Base-by-base conservation (phyloP, 495 filamentous ascomycete species). In the Penicillium dipodomyicola region DNA sequence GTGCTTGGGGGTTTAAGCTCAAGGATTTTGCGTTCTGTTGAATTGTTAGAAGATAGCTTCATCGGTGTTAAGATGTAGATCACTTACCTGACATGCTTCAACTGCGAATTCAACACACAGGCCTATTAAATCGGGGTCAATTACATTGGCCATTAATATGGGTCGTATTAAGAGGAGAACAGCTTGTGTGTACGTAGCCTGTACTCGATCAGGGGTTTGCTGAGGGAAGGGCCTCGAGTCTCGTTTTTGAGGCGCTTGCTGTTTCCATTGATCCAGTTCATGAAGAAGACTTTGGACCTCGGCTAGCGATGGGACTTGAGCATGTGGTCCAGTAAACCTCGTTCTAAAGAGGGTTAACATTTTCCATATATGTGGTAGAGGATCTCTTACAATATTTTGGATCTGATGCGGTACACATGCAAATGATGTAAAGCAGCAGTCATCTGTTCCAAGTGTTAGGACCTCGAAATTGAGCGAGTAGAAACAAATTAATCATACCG, bases 381-480 rank as follows among this genome's bases (percentile, higher is more conserved):
- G 25, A 17, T 14, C 9, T 25, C 57, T 43, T 19, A 59, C 57
- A 59, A 33, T 54, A 59, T 59, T 15, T 35, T 46, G 4, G 57
- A 59, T 25, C 57, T 47, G 32, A 59, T 59, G 3, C 49, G 49
- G 32, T 59, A 59, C 33, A 54, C 42, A 39, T 32, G 42, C 30
- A 59, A 23, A 54, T 59, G 57, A 25, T 59, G 57, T 15, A 59
- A 47, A 6, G 57, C 57, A 7, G 57, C 57, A 53, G 57, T 59
- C 57, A 59, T 59, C 57, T 59, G 23, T 4, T 3, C 1, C 8
- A 0, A 9, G 0, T 42, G 40, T 42, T 27, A 40, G 17, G 43
- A 29, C 7, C 6, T 29, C 27, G 27, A 29, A 29, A 29, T 29
- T 8, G 5, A 29, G 27, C 27, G 27, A 29, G 27, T 29, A 29